Evolutionary conservation across 1,139 yeast species (phyloP).

Genomic region (Geotrichum restrictum): DNA sequence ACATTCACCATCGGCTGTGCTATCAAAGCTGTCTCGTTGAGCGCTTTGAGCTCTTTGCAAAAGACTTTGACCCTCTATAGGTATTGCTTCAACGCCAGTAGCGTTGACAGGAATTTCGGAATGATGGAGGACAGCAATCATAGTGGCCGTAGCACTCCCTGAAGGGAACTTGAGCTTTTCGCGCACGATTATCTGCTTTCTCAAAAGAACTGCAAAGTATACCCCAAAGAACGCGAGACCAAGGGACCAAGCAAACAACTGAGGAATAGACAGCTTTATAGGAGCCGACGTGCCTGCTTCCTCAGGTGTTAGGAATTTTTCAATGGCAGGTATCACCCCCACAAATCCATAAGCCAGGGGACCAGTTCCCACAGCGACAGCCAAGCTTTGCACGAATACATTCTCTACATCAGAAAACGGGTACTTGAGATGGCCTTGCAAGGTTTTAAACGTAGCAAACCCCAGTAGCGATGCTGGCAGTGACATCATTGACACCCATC

Average conservation of each 20-base stretch:
- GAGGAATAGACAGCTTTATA: conserved; percentile 34
- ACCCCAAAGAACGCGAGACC: conserved; percentile 93
- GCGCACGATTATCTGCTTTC: conserved; percentile 77
- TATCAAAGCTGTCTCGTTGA: conserved; percentile 4
- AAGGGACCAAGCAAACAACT: conserved; percentile 72
- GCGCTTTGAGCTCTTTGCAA: conserved; percentile 8
- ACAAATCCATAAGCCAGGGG: conserved; percentile 93
- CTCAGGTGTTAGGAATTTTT: conserved; percentile 70
- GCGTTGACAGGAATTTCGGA: conserved; percentile 27
- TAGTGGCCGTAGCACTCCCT: conserved; percentile 92
- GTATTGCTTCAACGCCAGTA: neutral
- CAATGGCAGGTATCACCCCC: conserved; percentile 96
- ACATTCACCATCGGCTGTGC: neutral
- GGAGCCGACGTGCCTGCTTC: conserved; percentile 61
- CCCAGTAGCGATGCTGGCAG: conserved; percentile 88
- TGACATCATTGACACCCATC: conserved; percentile 99
- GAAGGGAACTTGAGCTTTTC: conserved; percentile 91
- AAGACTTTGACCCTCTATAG: conserved; percentile 5
- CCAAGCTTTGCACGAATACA: conserved; percentile 84
- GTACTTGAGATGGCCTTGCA: conserved; percentile 44
- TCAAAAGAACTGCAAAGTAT: conserved; percentile 84
- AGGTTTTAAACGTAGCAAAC: conserved; percentile 64
- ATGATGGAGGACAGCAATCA: conserved; percentile 81
- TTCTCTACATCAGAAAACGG: conserved; percentile 86
- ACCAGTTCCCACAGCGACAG: conserved; percentile 97